These are phyloP conservation scores for Chlamydomonas reinhardtii DNA, from an alignment of 163 green algal genomes.

Conservation along the genomic window DNA sequence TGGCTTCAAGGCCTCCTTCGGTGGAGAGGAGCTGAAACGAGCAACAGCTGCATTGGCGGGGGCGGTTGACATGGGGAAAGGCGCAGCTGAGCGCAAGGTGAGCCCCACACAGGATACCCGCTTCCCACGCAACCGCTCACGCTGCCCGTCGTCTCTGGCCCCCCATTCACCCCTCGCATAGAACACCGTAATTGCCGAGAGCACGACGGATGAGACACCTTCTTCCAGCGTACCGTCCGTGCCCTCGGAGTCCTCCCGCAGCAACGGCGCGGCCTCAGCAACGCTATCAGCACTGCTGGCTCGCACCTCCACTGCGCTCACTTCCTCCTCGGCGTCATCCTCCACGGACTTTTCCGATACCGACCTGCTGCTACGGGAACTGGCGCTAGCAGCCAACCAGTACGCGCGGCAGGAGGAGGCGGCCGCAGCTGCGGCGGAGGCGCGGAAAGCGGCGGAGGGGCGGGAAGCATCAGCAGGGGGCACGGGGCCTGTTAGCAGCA, in stretches of 20 bases:
- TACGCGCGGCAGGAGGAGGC: conserved; percentile 32
- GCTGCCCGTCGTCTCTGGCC: no score
- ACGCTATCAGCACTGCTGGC: no score
- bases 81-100: background rate
- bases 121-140: background rate
- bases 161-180: no score
- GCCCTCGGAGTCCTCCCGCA: no score
- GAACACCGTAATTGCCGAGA: no score
- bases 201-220: no score
- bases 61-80: background rate
- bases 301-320: no score
- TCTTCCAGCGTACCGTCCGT: no score
- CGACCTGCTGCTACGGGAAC: conserved; percentile 58
- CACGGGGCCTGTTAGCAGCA: no score
- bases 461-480: no score
- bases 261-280: no score
- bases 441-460: no score
- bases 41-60: conserved; percentile 46
- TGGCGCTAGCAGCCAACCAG: conserved; percentile 66
- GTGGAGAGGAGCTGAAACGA: conserved; percentile 52
- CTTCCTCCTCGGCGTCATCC: background rate
- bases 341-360: background rate
- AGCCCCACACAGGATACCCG: background rate
- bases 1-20: conserved; percentile 51
- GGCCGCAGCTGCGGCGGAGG: background rate